phyloP scores from a whole-genome alignment of 2,329 filamentous ascomycete genomes.

The Talaromyces sp. region DNA sequence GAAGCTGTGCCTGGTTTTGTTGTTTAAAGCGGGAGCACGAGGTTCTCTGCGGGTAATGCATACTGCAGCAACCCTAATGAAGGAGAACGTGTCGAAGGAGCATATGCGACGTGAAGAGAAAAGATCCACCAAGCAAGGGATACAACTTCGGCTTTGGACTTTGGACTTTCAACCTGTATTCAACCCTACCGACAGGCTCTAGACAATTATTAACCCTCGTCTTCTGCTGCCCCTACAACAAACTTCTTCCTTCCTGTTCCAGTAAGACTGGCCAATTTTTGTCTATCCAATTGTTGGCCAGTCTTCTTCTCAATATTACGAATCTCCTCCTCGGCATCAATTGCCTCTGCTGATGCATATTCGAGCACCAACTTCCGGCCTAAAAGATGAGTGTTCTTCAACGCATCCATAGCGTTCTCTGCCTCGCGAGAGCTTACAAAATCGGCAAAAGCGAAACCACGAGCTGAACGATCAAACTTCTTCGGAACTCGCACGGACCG shows the following conservation, averaged over 20 bases:
- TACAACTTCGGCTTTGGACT: conserved; percentile 20
- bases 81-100: conserved; percentile 36
- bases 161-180: conserved; percentile 25
- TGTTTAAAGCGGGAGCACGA: conserved; percentile 29
- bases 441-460: conserved; percentile 95
- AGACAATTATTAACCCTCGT: conserved; percentile 47
- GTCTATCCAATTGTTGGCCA: conserved; percentile 83
- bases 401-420: conserved; percentile 81
- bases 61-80: conserved; percentile 23
- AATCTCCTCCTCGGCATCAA: conserved; percentile 94
- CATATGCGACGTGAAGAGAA: conserved; percentile 17
- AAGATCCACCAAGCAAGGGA: conserved; percentile 36
- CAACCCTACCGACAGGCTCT: conserved; percentile 32
- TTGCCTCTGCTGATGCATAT: conserved; percentile 81
- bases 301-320: conserved; percentile 97
- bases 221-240: conserved; percentile 70
- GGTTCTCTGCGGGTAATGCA: conserved; percentile 24
- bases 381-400: conserved; percentile 89
- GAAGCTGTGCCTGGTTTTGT: conserved; percentile 14
- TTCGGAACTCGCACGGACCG: conserved; percentile 90
- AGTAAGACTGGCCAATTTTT: conserved; percentile 84
- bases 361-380: conserved; percentile 87
- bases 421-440: conserved; percentile 91
- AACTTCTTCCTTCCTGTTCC: conserved; percentile 81
- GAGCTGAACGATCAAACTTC: conserved; percentile 84